phyloP scores from a whole-genome alignment of 805 yeast genomes.

The Ogataea minuta region DNA sequence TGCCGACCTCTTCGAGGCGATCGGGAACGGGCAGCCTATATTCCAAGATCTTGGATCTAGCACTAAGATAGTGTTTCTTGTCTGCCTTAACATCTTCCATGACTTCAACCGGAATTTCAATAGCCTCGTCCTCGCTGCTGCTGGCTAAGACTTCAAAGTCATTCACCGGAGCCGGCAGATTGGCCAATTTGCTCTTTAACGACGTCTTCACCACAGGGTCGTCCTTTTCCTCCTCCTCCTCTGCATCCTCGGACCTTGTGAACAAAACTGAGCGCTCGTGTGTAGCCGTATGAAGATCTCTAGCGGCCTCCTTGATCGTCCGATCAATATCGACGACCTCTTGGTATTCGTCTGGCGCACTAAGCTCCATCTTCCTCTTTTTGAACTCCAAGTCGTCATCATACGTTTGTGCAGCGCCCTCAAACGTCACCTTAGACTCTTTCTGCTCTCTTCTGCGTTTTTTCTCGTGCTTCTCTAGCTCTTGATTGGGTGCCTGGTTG shows the following conservation, averaged over 20 bases:
- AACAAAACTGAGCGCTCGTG: constrained; percentile 37
- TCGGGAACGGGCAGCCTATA: constrained; percentile 1
- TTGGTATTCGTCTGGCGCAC: constrained; percentile 34
- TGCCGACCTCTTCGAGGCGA: neutral
- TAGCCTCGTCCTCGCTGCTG: constrained; percentile 12
- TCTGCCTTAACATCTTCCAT: neutral
- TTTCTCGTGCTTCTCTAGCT: constrained; percentile 33
- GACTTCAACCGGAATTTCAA: neutral
- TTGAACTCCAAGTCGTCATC: constrained; percentile 30
- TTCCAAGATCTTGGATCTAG: neutral
- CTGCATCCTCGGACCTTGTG: constrained; percentile 18
- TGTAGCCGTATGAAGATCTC: constrained; percentile 34
- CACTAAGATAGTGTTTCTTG: neutral
- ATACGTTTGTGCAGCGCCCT: constrained; percentile 19
- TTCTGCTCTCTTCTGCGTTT: constrained; percentile 29
- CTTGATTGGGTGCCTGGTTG: constrained; percentile 44
- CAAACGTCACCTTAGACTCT: constrained; percentile 19
- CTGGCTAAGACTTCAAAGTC: constrained; percentile 44
- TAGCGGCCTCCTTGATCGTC: constrained; percentile 34
- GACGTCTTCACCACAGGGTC: neutral
- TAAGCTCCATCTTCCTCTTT: constrained; percentile 37
- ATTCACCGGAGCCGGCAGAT: constrained; percentile 31
- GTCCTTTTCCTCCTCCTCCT: constrained; percentile 16
- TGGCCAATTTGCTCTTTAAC: constrained; percentile 14
- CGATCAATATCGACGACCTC: constrained; percentile 30